Evolutionary conservation across 352 stramenopile species (phyloP), one percentile per base, ranked within the genome.

Genomic region (Globisporangium solare): DNA sequence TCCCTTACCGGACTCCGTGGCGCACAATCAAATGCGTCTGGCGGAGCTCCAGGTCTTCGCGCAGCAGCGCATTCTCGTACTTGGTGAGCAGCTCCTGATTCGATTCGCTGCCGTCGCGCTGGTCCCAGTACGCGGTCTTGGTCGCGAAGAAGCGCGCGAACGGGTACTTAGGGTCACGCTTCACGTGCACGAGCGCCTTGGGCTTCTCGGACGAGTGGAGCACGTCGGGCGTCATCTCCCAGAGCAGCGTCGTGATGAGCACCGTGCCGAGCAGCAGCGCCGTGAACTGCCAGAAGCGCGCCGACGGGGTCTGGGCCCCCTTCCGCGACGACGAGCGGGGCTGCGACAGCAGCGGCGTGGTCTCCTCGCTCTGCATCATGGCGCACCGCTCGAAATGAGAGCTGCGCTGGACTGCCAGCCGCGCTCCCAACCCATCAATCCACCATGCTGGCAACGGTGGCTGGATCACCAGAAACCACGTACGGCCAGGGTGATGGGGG

Each of bases 71-170:
- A 37, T 64, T 67, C 56, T 64, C 61, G 37, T 60, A 59, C 21
- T 60, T 40, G 4, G 65, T 67, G 47, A 64, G 58, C 35, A 57
- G 58, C 58, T 76, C 58, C 40, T 64, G 51, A 51, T 64, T 63
- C 45, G 35, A 47, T 32, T 59, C 54, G 39, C 24, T 24, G 13
- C 50, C 39, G 58, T 66, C 65, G 20, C 70, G 73, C 47, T 83
- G 73, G 54, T 83, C 71, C 73, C 73, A 83, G 59, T 83, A 80
- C 63, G 61, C 71, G 12, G 71, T 83, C 71, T 80, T 83, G 37
- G 73, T 79, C n/a, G 71, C 73, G 62, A 79, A 83, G 27, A 69
- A 80, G 40, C 57, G 61, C 17, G 58, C 61, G 46, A 68, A 57
- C 21, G 43, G 57, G 57, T 65, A 68, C 24, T 56, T 49, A 20